Conservation (phyloP, 257 asterid species). For the Penstemon davidsonii region DNA sequence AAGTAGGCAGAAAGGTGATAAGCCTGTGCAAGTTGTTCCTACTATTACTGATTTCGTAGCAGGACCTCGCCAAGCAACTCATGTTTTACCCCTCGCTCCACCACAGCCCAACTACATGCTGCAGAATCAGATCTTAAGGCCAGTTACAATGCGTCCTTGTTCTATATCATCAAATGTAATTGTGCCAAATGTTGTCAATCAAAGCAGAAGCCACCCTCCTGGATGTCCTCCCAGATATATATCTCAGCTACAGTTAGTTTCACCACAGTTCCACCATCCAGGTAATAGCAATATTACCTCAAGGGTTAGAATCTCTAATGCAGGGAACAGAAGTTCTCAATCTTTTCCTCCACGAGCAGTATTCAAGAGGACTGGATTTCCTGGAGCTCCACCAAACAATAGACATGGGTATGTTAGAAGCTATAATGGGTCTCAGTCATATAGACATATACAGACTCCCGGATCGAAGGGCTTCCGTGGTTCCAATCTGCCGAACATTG, state of each 20-base stretch:
- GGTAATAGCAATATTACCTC: slow-evolving; percentile 21
- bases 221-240: slow-evolving; percentile 35
- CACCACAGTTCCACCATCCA: slow-evolving; percentile 33
- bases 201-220: slow-evolving; percentile 30
- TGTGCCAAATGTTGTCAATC: slow-evolving; percentile 30
- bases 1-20: slow-evolving; percentile 38
- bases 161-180: slow-evolving; percentile 31
- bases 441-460: slow-evolving; percentile 28
- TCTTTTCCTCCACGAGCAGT: slow-evolving; percentile 30
- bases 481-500: slow-evolving; percentile 27
- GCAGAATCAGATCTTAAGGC: background rate
- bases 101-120: slow-evolving; percentile 22
- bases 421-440: slow-evolving; percentile 26
- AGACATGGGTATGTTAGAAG: slow-evolving; percentile 16
- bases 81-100: slow-evolving; percentile 24
- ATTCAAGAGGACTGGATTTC: slow-evolving; percentile 41
- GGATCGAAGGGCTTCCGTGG: slow-evolving; percentile 19
- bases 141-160: slow-evolving; percentile 33
- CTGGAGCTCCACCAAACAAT: slow-evolving; percentile 31
- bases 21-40: slow-evolving; percentile 31
- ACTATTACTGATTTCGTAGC: slow-evolving; percentile 7
- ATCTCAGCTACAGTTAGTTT: slow-evolving; percentile 26
- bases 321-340: slow-evolving; percentile 36
- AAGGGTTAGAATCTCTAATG: slow-evolving; percentile 33
- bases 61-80: slow-evolving; percentile 26